Conservation (phyloP, 1,284 basidiomycete genomes). For the Coriolopsis trogii region DNA sequence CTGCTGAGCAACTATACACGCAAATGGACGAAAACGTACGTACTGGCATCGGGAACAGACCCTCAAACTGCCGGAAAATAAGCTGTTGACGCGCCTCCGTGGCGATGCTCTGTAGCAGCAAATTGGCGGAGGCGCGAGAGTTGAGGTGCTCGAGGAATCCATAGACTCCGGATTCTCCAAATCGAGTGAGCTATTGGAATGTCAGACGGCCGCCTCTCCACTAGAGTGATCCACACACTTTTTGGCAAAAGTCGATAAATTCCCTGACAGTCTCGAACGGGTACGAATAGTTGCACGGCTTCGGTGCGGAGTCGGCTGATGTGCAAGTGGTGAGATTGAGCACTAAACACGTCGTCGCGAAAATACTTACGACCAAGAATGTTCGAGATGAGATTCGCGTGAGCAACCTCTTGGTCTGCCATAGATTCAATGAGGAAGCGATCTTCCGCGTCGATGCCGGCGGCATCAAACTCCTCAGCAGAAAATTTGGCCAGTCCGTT, state of each 20-base stretch:
- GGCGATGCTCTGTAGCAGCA: conserved; percentile 62
- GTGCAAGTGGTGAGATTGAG: not conserved
- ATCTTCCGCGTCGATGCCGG: conserved; percentile 57
- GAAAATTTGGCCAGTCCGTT: conserved; percentile 59
- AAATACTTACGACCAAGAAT: conserved; percentile 43
- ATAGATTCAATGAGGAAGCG: conserved; percentile 57
- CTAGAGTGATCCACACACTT: not conserved
- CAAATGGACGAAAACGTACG: conserved; percentile 5
- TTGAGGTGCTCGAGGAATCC: conserved; percentile 67
- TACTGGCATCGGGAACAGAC: conserved; percentile 65
- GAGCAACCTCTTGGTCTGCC: conserved; percentile 62
- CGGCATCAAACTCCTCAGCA: conserved; percentile 55
- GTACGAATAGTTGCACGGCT: conserved; percentile 65
- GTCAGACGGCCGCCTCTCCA: too few species aligned
- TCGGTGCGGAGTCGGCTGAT: conserved; percentile 39
- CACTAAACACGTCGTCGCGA: conserved; percentile 25
- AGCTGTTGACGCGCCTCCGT: conserved; percentile 73
- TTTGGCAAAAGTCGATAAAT: conserved; percentile 66
- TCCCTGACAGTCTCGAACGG: conserved; percentile 60
- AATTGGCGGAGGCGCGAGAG: conserved; percentile 55
- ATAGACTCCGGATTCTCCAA: conserved; percentile 65
- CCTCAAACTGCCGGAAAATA: conserved; percentile 67
- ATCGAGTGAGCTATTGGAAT: conserved; percentile 42
- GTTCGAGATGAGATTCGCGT: conserved; percentile 51
- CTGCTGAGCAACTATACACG: not conserved